A percentile compares a stretch with the other conserved stretches of the same genome.
Conservation (phyloP, 176 grass and related monocot genomes). For the Pontederia paniculata region DNA sequence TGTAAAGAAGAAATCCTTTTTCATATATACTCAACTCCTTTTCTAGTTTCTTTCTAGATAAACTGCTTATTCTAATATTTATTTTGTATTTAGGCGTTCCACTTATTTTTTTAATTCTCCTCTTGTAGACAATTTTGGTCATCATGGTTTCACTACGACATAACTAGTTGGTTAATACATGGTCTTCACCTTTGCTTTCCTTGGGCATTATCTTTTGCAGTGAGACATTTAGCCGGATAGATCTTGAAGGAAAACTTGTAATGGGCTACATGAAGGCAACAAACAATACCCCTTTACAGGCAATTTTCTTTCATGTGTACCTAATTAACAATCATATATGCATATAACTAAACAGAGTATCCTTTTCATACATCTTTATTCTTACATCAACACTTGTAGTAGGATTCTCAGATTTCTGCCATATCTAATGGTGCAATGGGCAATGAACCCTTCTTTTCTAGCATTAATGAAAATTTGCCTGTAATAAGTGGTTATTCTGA, state of each 20-base stretch:
- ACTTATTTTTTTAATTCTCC: too few species aligned
- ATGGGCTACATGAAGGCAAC: slow-evolving; percentile 98
- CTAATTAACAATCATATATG: not conserved
- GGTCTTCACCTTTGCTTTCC: not conserved
- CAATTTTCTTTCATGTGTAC: slow-evolving; percentile 27
- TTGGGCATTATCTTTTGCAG: slow-evolving; percentile 22
- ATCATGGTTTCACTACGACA: not conserved
- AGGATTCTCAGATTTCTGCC: slow-evolving; percentile 98
- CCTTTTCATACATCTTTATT: not conserved
- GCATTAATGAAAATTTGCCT: slow-evolving; percentile 51
- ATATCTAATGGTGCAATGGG: slow-evolving; percentile 82
- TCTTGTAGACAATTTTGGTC: too few species aligned
- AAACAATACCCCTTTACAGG: slow-evolving; percentile 71
- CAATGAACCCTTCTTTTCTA: slow-evolving; percentile 56
- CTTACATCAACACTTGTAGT: slow-evolving; percentile 21
- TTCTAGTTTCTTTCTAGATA: too few species aligned
- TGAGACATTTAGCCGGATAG: slow-evolving; percentile 97
- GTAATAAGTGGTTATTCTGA: slow-evolving; percentile 72
- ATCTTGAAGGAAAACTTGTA: slow-evolving; percentile 96
- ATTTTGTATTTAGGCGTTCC: too few species aligned
- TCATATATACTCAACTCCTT: too few species aligned
- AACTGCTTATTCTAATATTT: too few species aligned
- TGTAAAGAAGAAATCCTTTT: too few species aligned
- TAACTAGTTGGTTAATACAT: too few species aligned
- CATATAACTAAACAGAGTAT: not conserved